Evolutionary conservation across 2,329 filamentous ascomycete genomes (phyloP).

Genomic region (Chalaropsis thielavioides): DNA sequence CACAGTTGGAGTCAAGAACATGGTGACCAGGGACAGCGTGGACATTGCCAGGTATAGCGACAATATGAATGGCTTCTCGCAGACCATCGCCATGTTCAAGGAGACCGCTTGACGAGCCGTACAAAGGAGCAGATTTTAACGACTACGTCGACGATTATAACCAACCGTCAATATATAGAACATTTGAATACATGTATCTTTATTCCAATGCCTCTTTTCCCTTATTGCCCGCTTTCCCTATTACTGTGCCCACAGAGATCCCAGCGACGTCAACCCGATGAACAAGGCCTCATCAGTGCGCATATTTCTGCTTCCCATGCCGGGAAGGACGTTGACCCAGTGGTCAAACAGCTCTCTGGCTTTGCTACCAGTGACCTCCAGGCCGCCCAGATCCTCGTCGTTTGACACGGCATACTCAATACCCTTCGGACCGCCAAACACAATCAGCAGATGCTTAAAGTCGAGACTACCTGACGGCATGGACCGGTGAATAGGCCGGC

Average conservation of each 20-base stretch:
- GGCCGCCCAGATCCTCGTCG: conserved; percentile 38
- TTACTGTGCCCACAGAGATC: conserved; percentile 36
- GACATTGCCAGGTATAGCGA: conserved; percentile 26
- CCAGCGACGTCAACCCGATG: conserved; percentile 56
- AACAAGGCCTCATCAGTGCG: conserved; percentile 72
- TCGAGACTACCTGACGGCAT: conserved; percentile 26
- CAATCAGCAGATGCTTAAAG: conserved; percentile 60
- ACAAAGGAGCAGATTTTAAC: conserved; percentile 17
- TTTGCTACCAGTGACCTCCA: conserved; percentile 48
- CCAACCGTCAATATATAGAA: not conserved
- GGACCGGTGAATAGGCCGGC: conserved; percentile 35
- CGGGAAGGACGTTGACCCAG: conserved; percentile 69
- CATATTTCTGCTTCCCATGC: conserved; percentile 70
- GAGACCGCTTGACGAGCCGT: conserved; percentile 6
- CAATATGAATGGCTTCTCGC: conserved; percentile 29
- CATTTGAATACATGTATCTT: not conserved
- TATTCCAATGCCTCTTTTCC: not conserved
- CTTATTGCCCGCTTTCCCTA: not conserved
- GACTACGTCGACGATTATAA: not conserved
- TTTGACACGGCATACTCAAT: conserved; percentile 60
- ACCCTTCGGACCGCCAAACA: conserved; percentile 69
- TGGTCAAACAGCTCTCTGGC: conserved; percentile 64
- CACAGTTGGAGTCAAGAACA: conserved; percentile 30
- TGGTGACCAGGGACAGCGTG: conserved; percentile 27
- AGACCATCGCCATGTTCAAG: conserved; percentile 26